Percentiles rank a stretch among this genome's conserved stretches.
These are phyloP conservation scores for Plasmopara viticola DNA, from an alignment of 352 stramenopile genomes.

Conservation along the genomic window DNA sequence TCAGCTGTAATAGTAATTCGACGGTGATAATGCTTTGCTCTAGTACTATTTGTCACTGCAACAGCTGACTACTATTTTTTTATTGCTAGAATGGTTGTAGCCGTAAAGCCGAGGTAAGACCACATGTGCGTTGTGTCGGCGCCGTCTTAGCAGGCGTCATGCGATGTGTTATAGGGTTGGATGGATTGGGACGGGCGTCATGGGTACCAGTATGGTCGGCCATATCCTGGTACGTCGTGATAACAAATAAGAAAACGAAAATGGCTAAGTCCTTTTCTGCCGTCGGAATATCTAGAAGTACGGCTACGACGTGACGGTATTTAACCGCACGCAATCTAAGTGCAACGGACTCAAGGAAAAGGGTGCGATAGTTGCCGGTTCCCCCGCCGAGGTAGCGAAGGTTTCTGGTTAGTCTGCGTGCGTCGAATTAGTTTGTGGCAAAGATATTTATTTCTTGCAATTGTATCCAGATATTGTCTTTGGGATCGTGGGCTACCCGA, in stretches of 20 bases:
- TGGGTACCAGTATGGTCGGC: constrained; percentile 84
- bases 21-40: no score
- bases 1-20: no score
- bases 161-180: constrained; percentile 42
- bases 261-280: constrained; percentile 7
- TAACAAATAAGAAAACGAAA: neutral
- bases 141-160: neutral
- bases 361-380: constrained; percentile 61
- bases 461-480: constrained; percentile 78
- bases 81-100: constrained; percentile 13
- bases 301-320: constrained; percentile 84
- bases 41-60: no score
- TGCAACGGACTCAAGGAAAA: constrained; percentile 71
- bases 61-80: no score
- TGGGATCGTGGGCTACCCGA: constrained; percentile 84
- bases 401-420: constrained; percentile 39
- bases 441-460: neutral
- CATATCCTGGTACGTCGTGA: constrained; percentile 66
- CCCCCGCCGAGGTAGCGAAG: constrained; percentile 71
- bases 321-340: constrained; percentile 81
- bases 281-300: constrained; percentile 39
- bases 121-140: neutral
- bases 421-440: neutral
- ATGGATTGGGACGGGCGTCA: constrained; percentile 84
- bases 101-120: constrained; percentile 24